Percentiles rank a stretch among this genome's conserved stretches.
phyloP scores from a whole-genome alignment of 495 filamentous ascomycete species.

The Neurospora africana region DNA sequence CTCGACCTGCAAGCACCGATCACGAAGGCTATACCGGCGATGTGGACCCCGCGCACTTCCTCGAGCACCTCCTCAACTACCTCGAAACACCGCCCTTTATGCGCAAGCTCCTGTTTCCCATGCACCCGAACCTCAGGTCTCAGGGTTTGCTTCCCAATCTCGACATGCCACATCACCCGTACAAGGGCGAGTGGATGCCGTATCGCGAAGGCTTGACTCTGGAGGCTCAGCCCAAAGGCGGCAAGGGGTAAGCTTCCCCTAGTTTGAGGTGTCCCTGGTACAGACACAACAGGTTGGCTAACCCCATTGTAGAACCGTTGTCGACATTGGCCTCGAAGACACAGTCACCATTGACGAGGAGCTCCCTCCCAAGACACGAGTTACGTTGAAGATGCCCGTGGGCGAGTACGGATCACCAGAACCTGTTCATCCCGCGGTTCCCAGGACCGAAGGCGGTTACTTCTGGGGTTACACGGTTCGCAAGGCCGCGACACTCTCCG shows the following conservation, averaged over 20 bases:
- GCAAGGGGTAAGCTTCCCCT: conserved; percentile 20
- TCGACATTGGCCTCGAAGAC: conserved; percentile 48
- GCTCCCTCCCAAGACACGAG: conserved; percentile 49
- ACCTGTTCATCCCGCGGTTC: conserved; percentile 47
- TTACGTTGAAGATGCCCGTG: conserved; percentile 53
- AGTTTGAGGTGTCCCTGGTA: neutral
- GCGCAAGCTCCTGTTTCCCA: conserved; percentile 52
- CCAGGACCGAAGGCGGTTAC: conserved; percentile 57
- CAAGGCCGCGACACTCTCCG: conserved; percentile 45
- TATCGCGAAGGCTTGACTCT: conserved; percentile 64
- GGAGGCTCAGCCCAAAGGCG: conserved; percentile 19
- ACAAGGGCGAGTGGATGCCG: conserved; percentile 51
- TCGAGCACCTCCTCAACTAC: conserved; percentile 61
- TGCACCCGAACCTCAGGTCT: conserved; percentile 57
- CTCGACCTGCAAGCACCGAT: conserved; percentile 30
- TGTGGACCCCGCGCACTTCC: conserved; percentile 56
- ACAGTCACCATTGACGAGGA: conserved; percentile 41
- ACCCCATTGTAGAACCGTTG: conserved; percentile 30
- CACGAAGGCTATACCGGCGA: conserved; percentile 50
- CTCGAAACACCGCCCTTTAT: conserved; percentile 69
- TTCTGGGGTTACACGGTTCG: conserved; percentile 69
- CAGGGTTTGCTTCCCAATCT: conserved; percentile 58
- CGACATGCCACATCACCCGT: conserved; percentile 68
- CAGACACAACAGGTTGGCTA: neutral
- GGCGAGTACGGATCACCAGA: conserved; percentile 32